Evolutionary conservation across 2,329 filamentous ascomycete genomes (phyloP).

Genomic region (Colletotrichum neosansevieriae): DNA sequence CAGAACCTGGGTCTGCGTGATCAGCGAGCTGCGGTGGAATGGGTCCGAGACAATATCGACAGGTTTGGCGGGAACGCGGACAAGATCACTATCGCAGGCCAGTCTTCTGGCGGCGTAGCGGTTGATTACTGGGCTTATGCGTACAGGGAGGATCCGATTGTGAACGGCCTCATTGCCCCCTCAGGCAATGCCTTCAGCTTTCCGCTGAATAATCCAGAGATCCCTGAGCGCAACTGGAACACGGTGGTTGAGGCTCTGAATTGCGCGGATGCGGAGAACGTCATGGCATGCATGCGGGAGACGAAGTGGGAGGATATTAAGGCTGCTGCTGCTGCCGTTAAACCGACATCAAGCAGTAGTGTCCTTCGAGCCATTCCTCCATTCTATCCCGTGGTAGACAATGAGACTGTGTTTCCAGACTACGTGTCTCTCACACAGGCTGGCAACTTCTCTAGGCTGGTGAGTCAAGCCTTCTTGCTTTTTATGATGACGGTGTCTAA

Average conservation of each 20-base stretch:
- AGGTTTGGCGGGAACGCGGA: slow-evolving; percentile 59
- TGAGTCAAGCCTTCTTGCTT: fast-evolving
- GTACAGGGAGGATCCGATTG: slow-evolving; percentile 61
- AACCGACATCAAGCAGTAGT: slow-evolving; percentile 48
- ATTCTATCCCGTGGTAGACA: slow-evolving; percentile 58
- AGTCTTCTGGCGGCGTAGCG: slow-evolving; percentile 56
- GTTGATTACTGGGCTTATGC: slow-evolving; percentile 63
- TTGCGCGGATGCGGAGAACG: slow-evolving; percentile 37
- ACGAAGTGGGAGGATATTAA: slow-evolving; percentile 52
- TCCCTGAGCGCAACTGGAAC: slow-evolving; percentile 56
- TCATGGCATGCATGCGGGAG: slow-evolving; percentile 54
- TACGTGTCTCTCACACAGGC: slow-evolving; percentile 50
- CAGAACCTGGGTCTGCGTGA: slow-evolving; percentile 62
- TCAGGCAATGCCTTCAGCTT: slow-evolving; percentile 62
- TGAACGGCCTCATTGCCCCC: slow-evolving; percentile 58
- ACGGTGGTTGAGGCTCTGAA: slow-evolving; percentile 54
- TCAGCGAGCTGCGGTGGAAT: slow-evolving; percentile 63
- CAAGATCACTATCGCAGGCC: slow-evolving; percentile 56
- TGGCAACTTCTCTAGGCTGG: slow-evolving; percentile 52
- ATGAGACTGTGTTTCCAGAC: slow-evolving; percentile 55
- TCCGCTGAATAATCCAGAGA: slow-evolving; percentile 50
- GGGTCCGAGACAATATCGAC: slow-evolving; percentile 60
- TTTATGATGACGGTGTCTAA: fast-evolving
- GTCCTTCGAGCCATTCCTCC: slow-evolving; percentile 52
- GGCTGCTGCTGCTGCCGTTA: slow-evolving; percentile 51